phyloP scores from a whole-genome alignment of 225 moss, liverwort and hornwort genomes.

The Antitrichia curtipendula region DNA sequence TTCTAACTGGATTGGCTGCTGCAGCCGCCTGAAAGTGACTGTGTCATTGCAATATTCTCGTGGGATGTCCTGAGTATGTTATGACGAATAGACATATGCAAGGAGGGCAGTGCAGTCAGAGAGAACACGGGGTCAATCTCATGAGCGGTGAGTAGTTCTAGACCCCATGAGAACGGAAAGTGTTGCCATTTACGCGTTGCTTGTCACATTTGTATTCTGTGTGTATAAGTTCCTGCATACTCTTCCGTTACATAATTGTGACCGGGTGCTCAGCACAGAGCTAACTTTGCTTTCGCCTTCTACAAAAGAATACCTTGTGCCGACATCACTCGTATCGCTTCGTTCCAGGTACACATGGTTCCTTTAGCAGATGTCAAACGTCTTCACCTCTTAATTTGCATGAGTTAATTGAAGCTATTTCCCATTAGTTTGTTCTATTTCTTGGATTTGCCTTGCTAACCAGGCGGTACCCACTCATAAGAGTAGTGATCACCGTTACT shows the following conservation, averaged over 20 bases:
- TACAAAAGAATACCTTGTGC: constrained; percentile 37
- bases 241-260: fast-evolving
- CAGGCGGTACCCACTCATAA: too few relatives aligned
- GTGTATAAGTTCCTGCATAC: background rate
- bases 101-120: background rate
- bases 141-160: background rate
- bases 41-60: background rate
- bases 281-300: constrained; percentile 27
- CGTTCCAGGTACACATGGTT: too few relatives aligned
- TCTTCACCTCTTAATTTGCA: too few relatives aligned
- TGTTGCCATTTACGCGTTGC: background rate
- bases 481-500: too few relatives aligned
- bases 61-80: background rate
- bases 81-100: background rate
- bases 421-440: too few relatives aligned
- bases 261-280: constrained; percentile 9
- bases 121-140: background rate
- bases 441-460: too few relatives aligned
- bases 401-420: too few relatives aligned
- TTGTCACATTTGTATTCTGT: background rate
- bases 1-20: background rate
- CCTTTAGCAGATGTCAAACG: too few relatives aligned
- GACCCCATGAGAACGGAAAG: background rate
- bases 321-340: too few relatives aligned
- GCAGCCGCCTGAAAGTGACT: background rate